Base-by-base conservation (phyloP, 345 rosid genomes). In the Syzygium jambos region DNA sequence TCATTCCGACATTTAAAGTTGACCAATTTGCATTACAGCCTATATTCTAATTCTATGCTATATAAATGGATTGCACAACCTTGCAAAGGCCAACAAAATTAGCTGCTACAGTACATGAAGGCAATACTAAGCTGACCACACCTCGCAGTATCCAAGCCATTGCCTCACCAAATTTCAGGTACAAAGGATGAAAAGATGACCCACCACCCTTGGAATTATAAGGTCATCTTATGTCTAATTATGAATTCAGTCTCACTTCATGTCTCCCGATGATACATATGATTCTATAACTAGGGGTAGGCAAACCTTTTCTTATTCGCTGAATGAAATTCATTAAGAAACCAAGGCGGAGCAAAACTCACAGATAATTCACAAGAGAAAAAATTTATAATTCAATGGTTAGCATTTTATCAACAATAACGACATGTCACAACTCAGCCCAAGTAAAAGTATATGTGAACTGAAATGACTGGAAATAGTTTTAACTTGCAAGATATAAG, bases 211-310 rank as follows among this genome's bases (percentile, higher is more conserved):
- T 14, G 19, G 38, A 63, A 63, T 63, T 29, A 63, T 29, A 14
- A 0, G 38, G 10, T 63, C 21, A 19, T 54, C 9, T 19, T 6
- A n/a, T 2, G 21, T 14, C 21, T 6, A 63, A 29, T 0, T 6
- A n/a, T n/a, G 9, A 63, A 63, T n/a, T 16, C 38, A 1, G 9
- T 63, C 34, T 53, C 56, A 17, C 22, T 27, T 63, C 19, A n/a
- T 14, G 73, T n/a, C 73, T 63, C 17, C 0, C 7, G 34, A n/a
- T 13, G 73, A n/a, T n/a, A 13, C 19, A 63, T n/a, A 63, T 25
- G 65, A 59, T 59, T 59, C 30, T 5, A 9, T 27, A 11, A 23
- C 29, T 59, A 25, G 68, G 65, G 68, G 30, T 6, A 59, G 30
- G 68, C 13, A 11, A 5, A 59, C 30, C 6, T 12, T 59, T 27